These are phyloP conservation scores for Chytridium lagenaria DNA, from an alignment of 371 early-diverging fungal genomes.

Conservation along the genomic window DNA sequence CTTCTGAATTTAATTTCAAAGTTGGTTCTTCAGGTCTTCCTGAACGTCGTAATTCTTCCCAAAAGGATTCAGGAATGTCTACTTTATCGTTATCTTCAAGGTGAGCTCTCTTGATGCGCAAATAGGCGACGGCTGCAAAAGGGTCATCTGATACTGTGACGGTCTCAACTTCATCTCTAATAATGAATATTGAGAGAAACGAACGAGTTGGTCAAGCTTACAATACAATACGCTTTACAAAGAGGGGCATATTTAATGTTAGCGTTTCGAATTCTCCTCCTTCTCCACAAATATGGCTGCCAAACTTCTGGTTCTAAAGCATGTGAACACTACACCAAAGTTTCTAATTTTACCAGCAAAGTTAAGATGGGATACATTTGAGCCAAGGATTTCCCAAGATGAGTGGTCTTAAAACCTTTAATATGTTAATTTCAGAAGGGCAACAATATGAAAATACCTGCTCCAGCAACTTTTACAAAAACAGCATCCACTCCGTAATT, in stretches of 20 bases:
- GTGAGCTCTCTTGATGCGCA: conserved; percentile 65
- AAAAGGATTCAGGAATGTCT: not conserved
- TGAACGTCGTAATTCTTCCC: not conserved
- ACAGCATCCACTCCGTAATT: conserved; percentile 80
- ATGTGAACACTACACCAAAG: not conserved
- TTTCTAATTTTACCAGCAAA: conserved; percentile 60
- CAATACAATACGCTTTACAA: conserved; percentile 70
- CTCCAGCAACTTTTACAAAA: conserved; percentile 95
- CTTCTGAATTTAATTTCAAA: too few species aligned
- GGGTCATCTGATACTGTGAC: conserved; percentile 83
- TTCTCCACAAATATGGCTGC: conserved; percentile 97
- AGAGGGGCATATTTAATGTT: conserved; percentile 97
- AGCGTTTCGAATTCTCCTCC: conserved; percentile 99
- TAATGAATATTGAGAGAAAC: not conserved
- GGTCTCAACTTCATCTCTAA: conserved; percentile 70
- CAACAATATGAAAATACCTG: conserved; percentile 59
- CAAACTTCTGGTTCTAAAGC: conserved; percentile 61
- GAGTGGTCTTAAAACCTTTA: conserved; percentile 60
- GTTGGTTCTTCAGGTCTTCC: not conserved
- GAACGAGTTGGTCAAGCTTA: conserved; percentile 22
- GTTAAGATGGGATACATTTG: conserved; percentile 79
- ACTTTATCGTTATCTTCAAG: conserved; percentile 16
- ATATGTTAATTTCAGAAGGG: not conserved
- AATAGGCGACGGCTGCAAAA: conserved; percentile 83
- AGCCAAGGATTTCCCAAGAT: conserved; percentile 81